Percentiles rank a stretch among this genome's conserved stretches.
phyloP scores from a whole-genome alignment of 148 eudicot species.

The Hydrangea macrophylla region DNA sequence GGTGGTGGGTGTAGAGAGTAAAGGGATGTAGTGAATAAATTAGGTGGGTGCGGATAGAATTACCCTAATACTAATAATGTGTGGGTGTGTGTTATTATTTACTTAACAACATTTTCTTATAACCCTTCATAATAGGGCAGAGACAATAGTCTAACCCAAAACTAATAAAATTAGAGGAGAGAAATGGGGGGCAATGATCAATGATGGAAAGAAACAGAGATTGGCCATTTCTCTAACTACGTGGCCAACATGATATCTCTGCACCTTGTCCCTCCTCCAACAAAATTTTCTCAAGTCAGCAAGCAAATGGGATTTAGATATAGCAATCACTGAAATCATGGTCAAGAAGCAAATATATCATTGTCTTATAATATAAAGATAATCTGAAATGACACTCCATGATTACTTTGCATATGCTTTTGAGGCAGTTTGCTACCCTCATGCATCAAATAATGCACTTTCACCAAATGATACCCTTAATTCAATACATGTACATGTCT shows the following conservation, averaged over 20 bases:
- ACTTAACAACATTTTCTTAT: no score
- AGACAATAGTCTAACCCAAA: no score
- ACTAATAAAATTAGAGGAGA: neutral
- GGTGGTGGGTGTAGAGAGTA: no score
- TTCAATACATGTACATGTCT: conserved; percentile 11
- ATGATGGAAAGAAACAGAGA: conserved; percentile 15
- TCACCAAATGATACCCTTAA: neutral
- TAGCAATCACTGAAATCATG: neutral
- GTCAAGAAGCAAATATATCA: neutral
- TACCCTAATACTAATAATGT: no score
- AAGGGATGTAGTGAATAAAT: no score
- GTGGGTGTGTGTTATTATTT: no score
- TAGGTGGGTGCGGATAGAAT: no score
- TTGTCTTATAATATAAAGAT: conserved; percentile 6
- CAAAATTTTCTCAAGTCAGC: conserved; percentile 41
- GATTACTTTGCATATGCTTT: conserved; percentile 48
- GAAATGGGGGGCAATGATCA: neutral
- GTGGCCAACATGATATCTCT: conserved; percentile 53
- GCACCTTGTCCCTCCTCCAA: conserved; percentile 47
- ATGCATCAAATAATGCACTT: conserved; percentile 41
- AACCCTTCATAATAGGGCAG: no score
- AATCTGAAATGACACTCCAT: conserved; percentile 24
- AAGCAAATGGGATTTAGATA: conserved; percentile 19
- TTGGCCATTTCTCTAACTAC: conserved; percentile 20
- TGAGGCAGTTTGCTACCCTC: conserved; percentile 32